phyloP scores from a whole-genome alignment of 352 stramenopile species.

The Pythium coloratum region DNA sequence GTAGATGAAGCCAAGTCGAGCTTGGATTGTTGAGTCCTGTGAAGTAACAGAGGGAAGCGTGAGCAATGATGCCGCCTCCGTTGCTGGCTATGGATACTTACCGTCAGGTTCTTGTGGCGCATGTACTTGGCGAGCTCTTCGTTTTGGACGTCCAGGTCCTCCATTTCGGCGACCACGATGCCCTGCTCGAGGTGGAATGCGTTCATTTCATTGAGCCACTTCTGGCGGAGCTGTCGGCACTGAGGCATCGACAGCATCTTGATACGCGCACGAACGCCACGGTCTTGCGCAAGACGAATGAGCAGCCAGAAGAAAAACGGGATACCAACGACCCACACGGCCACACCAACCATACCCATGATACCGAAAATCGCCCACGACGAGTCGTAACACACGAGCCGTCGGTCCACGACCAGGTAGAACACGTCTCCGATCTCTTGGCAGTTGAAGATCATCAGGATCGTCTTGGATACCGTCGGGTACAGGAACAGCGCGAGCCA shows the following conservation, averaged over 20 bases:
- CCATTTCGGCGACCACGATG: constrained; percentile 54
- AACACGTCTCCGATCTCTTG: constrained; percentile 61
- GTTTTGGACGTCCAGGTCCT: constrained; percentile 56
- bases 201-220: constrained; percentile 66
- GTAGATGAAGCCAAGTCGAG: constrained; percentile 77
- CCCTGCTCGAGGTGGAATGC: constrained; percentile 46
- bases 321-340: constrained; percentile 73
- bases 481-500: constrained; percentile 80
- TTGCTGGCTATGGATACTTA: constrained; percentile 14
- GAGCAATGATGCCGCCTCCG: background rate
- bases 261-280: constrained; percentile 48
- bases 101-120: constrained; percentile 69
- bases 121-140: constrained; percentile 75
- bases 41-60: background rate
- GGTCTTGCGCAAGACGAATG: constrained; percentile 66
- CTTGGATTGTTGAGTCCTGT: constrained; percentile 69
- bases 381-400: constrained; percentile 69
- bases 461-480: constrained; percentile 74
- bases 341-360: constrained; percentile 51
- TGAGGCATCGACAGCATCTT: constrained; percentile 46
- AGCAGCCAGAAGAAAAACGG: constrained; percentile 78
- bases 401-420: constrained; percentile 66
- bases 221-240: constrained; percentile 40
- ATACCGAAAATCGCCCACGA: constrained; percentile 66
- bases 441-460: constrained; percentile 80